A percentile compares a stretch with the other conserved stretches of the same genome.
Conservation (phyloP, 306 rosid genomes). For the Ammopiptanthus mongolicus region DNA sequence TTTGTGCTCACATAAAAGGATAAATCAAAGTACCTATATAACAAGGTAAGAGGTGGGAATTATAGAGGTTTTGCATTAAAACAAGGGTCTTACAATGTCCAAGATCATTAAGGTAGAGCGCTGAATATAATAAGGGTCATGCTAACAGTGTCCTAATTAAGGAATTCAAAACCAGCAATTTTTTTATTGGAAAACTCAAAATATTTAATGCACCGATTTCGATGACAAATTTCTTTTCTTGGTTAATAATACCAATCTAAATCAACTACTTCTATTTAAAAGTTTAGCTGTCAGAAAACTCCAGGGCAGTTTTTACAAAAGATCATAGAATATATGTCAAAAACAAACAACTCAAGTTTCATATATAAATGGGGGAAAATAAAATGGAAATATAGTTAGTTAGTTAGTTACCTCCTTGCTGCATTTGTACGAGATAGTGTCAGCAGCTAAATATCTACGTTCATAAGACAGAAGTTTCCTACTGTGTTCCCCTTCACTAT, state of each 20-base stretch:
- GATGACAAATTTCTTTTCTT: too few relatives aligned
- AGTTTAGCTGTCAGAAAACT: slow-evolving; percentile 1
- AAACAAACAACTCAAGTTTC: background rate
- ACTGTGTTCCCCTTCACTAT: slow-evolving; percentile 25
- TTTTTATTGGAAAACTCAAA: too few relatives aligned
- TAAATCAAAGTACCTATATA: background rate
- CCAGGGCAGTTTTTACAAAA: background rate
- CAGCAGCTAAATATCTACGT: slow-evolving; percentile 53
- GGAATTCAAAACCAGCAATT: too few relatives aligned
- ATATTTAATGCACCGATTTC: too few relatives aligned
- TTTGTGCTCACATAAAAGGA: background rate
- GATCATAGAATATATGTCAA: too few relatives aligned
- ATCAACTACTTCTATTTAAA: background rate
- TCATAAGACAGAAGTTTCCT: slow-evolving; percentile 63
- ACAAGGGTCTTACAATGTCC: background rate
- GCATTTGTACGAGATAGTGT: slow-evolving; percentile 36
- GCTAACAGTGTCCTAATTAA: too few relatives aligned
- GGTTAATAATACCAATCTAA: background rate
- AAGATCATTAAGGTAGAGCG: background rate
- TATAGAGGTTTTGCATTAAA: background rate
- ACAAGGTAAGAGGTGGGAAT: background rate
- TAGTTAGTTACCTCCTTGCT: slow-evolving; percentile 38
- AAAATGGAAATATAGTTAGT: background rate
- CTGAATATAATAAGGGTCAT: background rate
- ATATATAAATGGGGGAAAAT: background rate